Conservation (phyloP, 1,284 basidiomycete genomes). For the Mycena sp. region DNA sequence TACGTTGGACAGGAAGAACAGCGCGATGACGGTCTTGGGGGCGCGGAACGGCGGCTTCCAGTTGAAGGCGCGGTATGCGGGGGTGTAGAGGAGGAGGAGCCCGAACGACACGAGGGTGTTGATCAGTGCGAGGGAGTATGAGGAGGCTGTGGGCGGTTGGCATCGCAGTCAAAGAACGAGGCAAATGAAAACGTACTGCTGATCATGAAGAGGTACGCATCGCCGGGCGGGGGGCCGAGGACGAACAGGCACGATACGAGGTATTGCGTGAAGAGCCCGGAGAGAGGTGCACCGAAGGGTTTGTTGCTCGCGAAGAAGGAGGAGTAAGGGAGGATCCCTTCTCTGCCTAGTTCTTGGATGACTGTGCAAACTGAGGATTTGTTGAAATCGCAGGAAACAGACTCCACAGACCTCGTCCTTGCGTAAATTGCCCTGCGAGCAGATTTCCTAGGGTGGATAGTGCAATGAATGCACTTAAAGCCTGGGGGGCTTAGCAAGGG, state of each 20-base stretch:
- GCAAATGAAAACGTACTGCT: constrained; percentile 56
- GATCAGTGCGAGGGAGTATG: constrained; percentile 63
- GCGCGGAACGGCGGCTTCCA: constrained; percentile 75
- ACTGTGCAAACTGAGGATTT: constrained; percentile 47
- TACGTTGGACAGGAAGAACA: constrained; percentile 71
- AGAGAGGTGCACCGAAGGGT: constrained; percentile 68
- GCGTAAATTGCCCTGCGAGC: constrained; percentile 67
- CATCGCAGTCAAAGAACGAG: not conserved
- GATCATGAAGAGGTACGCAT: constrained; percentile 74
- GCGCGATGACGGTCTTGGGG: constrained; percentile 53
- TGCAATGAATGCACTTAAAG: constrained; percentile 67
- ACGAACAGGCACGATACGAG: constrained; percentile 60
- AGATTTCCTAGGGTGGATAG: constrained; percentile 72
- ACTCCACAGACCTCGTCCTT: constrained; percentile 70
- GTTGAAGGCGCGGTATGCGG: constrained; percentile 51
- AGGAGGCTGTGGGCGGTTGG: constrained; percentile 51
- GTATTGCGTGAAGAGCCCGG: constrained; percentile 67
- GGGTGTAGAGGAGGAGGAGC: constrained; percentile 63
- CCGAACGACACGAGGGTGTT: constrained; percentile 70
- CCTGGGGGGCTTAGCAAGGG: constrained; percentile 43
- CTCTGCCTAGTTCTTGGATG: constrained; percentile 75
- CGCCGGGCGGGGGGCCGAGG: constrained; percentile 65
- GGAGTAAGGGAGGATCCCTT: constrained; percentile 70
- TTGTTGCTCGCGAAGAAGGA: constrained; percentile 71
- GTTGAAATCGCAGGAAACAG: not conserved